Evolutionary conservation across 768 basidiomycete species (phyloP).

Genomic region (Suillus bovinus): DNA sequence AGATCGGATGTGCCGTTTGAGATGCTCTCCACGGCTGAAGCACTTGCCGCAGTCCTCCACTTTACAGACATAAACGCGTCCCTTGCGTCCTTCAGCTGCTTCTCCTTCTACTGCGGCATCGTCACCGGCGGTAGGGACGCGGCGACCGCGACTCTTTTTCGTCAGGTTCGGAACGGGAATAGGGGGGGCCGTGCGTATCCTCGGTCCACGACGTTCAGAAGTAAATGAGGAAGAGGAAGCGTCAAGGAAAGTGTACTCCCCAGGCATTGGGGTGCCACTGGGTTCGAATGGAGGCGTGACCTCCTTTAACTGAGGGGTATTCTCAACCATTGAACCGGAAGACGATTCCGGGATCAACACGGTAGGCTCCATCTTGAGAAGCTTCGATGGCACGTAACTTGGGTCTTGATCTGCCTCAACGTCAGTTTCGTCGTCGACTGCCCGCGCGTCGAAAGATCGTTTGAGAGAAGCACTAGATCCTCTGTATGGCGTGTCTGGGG

Average conservation of each 20-base stretch:
- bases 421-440: slow-evolving; percentile 36
- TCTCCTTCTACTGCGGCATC: slow-evolving; percentile 23
- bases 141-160: slow-evolving; percentile 78
- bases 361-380: slow-evolving; percentile 29
- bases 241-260: slow-evolving; percentile 36
- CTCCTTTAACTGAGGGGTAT: slow-evolving; percentile 13
- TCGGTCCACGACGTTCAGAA: slow-evolving; percentile 45
- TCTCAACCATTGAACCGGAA: slow-evolving; percentile 31
- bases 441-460: slow-evolving; percentile 35
- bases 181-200: slow-evolving; percentile 57
- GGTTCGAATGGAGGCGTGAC: slow-evolving; percentile 14
- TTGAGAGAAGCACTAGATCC: slow-evolving; percentile 27
- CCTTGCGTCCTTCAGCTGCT: slow-evolving; percentile 30
- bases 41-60: slow-evolving; percentile 73
- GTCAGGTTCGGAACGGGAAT: slow-evolving; percentile 76
- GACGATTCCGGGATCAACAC: slow-evolving; percentile 28
- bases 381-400: slow-evolving; percentile 23
- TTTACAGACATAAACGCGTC: slow-evolving; percentile 55
- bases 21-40: slow-evolving; percentile 73
- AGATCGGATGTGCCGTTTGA: slow-evolving; percentile 73
- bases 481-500: slow-evolving; percentile 26
- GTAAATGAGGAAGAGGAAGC: slow-evolving; percentile 37
- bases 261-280: slow-evolving; percentile 28
- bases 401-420: slow-evolving; percentile 28
- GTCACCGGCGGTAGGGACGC: slow-evolving; percentile 59